phyloP scores from a whole-genome alignment of 1,284 basidiomycete genomes.

The Anthracocystis panici-leucophaei region DNA sequence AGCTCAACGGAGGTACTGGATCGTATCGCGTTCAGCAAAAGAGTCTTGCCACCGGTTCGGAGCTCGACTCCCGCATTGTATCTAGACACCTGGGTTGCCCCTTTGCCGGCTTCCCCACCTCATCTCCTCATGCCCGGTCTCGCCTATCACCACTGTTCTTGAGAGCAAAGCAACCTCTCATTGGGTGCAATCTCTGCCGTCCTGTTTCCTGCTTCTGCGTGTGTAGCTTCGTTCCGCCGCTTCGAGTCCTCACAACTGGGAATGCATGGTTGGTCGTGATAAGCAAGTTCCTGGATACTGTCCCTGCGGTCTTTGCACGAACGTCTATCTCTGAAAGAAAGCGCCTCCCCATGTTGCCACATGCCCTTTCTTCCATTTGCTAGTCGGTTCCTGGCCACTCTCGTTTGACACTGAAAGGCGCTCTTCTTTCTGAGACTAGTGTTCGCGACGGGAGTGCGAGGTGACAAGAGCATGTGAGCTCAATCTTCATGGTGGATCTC shows the following conservation, averaged over 20 bases:
- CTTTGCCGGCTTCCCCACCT: conserved; percentile 2
- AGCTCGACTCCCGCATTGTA: conserved; percentile 7
- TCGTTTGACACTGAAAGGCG: conserved; percentile 2
- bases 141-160: conserved; percentile 9
- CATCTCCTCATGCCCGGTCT: not conserved
- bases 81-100: not conserved
- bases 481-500: too few relatives aligned
- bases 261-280: conserved; percentile 10
- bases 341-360: conserved; percentile 6
- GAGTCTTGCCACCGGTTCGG: conserved; percentile 33
- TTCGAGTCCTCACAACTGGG: not conserved
- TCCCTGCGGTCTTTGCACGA: not conserved
- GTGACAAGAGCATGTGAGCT: not conserved
- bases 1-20: not conserved
- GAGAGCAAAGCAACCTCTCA: conserved; percentile 7
- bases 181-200: conserved; percentile 9
- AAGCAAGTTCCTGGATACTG: conserved; percentile 20
- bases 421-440: not conserved
- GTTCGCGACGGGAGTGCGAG: too few relatives aligned
- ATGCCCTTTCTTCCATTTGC: conserved; percentile 11
- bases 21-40: conserved; percentile 6
- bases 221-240: not conserved
- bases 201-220: conserved; percentile 9
- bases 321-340: conserved; percentile 7
- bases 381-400: conserved; percentile 15